Percentiles rank a stretch among this genome's conserved stretches.
Conservation (phyloP, 2,329 filamentous ascomycete species). For the Aphanoascus verrucosus region DNA sequence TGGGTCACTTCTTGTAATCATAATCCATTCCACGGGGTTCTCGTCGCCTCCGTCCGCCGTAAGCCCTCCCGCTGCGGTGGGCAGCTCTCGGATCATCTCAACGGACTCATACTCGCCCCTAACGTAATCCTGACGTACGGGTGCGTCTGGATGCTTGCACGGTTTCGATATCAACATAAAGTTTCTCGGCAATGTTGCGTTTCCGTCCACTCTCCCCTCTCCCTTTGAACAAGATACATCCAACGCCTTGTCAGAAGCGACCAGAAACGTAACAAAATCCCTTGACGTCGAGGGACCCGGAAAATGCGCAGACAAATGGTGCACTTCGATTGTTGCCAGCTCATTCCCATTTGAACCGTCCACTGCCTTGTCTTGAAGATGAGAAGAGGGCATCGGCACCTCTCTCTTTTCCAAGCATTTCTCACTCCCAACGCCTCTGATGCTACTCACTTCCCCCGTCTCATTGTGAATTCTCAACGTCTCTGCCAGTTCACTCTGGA, state of each 20-base stretch:
- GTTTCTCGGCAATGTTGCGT: conserved; percentile 45
- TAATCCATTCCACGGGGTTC: conserved; percentile 76
- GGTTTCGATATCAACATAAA: conserved; percentile 85
- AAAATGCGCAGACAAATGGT: conserved; percentile 78
- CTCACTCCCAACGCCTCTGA: conserved; percentile 79
- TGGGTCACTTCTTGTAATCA: conserved; percentile 82
- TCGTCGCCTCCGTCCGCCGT: conserved; percentile 29
- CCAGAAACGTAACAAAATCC: conserved; percentile 72
- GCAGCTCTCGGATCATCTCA: conserved; percentile 79
- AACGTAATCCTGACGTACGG: conserved; percentile 60
- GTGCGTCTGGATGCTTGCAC: conserved; percentile 63
- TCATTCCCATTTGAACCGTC: background rate
- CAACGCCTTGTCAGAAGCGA: conserved; percentile 47
- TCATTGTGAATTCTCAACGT: conserved; percentile 60
- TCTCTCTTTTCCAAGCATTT: conserved; percentile 55
- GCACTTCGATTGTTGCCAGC: conserved; percentile 46
- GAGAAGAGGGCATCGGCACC: conserved; percentile 41
- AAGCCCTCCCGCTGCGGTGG: conserved; percentile 22
- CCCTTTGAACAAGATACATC: conserved; percentile 25
- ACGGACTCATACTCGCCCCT: conserved; percentile 83
- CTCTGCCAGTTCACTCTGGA: conserved; percentile 70
- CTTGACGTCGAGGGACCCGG: conserved; percentile 77
- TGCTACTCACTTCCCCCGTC: conserved; percentile 63
- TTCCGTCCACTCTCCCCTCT: conserved; percentile 18
- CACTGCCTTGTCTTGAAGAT: conserved; percentile 5